Evolutionary conservation across 345 rosid genomes (phyloP), one percentile per base, ranked within the genome.

Genomic region (Eucalyptus urophylla): DNA sequence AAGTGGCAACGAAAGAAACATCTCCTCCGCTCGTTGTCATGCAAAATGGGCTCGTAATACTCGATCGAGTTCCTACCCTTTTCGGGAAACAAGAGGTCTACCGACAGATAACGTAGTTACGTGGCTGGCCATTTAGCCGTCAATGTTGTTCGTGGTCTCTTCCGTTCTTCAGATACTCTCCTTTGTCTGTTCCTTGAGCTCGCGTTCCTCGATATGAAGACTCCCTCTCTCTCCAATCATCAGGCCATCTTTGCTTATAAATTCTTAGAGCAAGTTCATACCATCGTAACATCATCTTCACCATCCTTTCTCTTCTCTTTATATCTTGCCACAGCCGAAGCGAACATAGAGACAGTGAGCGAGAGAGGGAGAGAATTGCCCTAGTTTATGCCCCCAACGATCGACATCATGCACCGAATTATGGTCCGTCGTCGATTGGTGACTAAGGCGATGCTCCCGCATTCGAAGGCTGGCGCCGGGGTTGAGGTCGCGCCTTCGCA

Each of bases 401-500:
- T 47, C 14, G 47, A 76, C 27, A 17, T 40, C 25, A 40, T 76
- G 85, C 29, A 5, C 85, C 47, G 8, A 44, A 40, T 40, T 11
- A 40, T 76, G 47, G 9, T 76, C 27, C 43, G 29, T 6, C 13
- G 29, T 86, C 88, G 31, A 62, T 1, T 40, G 69, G 47, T 31
- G 21, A 87, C 88, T 40, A 92, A 91, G 94, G 91, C 87, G 29
- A 87, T 45, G 86, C 89, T 81, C 7, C 86, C 47, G 37, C 65
- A 43, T n/a, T 8, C 58, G 93, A 90, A 81, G 87, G 92, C 62
- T 1, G 62, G 62, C 1, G 3, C 91, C 3, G 91, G 92, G 93
- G 86, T 92, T 7, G 95, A 94, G 93, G 92, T 91, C 9, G 92
- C 91, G 7, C 94, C 95, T 8, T 67, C 86, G 4, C 93, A 90